Evolutionary conservation across 495 filamentous ascomycete species (phyloP), one percentile per base, ranked within the genome.

Genomic region (Aspergillus hancockii): DNA sequence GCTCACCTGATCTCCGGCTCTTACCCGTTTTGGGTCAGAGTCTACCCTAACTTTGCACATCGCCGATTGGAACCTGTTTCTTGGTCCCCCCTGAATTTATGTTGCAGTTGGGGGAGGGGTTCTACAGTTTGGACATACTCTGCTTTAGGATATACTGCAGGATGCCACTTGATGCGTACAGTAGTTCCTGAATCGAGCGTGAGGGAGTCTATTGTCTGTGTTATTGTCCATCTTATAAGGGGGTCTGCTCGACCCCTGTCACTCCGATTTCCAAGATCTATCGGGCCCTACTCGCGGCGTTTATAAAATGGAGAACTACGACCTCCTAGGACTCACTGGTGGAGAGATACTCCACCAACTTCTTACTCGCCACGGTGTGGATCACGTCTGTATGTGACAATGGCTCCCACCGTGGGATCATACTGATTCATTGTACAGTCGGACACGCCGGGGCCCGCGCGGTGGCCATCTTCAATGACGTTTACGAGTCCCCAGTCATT

Each of bases 401-500:
- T 13, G 3, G 14, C 14, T 4, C 21, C 32, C 5, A 19, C 14
- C 4, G 18, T 3, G 25, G 12, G 23, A 31, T 23, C n/a, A 49
- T 1, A 12, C 53, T 45, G 10, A 55, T 32, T 22, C 12, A 14
- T 30, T 5, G 4, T 9, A 46, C 23, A 47, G 54, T 55, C 28
- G 54, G 40, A 16, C 43, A 55, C 14, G 23, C 40, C 25, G 36
- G 41, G n/a, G 49, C 22, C 8, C 34, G 32, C 7, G 38, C 49
- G 22, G 22, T 52, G 0, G 46, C 56, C 6, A 18, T 52, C 1
- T 58, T 58, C 56, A 23, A 52, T 8, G n/a, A 19, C 3, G 18
- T 58, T 16, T 58, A 22, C 30, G 13, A 18, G 8, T 55, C 54
- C 25, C 75, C 78, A 59, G 75, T 85, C 66, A 85, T 87, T 74